These are phyloP conservation scores for Phytophthora cajani DNA, from an alignment of 352 stramenopile genomes.

Conservation along the genomic window DNA sequence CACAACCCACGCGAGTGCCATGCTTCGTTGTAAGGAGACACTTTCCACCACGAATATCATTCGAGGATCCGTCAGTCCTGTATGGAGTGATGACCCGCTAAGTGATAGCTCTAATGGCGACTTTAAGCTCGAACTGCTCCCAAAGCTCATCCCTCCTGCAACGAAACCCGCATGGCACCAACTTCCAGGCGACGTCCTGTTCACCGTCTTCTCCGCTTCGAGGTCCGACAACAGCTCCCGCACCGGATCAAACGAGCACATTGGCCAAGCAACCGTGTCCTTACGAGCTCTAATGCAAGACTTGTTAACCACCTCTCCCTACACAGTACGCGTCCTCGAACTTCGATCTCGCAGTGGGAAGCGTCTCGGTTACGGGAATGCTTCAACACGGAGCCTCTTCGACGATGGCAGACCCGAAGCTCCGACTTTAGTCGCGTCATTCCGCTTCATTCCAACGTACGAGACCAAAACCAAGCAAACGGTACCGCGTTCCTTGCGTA, in stretches of 20 bases:
- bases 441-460: conserved; percentile 55
- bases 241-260: conserved; percentile 46
- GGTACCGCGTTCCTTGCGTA: conserved; percentile 7
- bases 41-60: conserved; percentile 47
- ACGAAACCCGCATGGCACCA: conserved; percentile 51
- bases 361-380: conserved; percentile 24
- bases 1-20: conserved; percentile 37
- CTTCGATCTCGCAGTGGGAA: conserved; percentile 50
- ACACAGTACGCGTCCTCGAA: conserved; percentile 38
- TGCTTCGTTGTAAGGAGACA: conserved; percentile 72
- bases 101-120: conserved; percentile 15
- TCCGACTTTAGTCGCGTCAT: conserved; percentile 44
- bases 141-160: conserved; percentile 24
- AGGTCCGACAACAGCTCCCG: conserved; percentile 6
- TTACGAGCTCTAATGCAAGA: conserved; percentile 46
- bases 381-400: conserved; percentile 26
- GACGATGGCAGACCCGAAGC: conserved; percentile 14
- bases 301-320: conserved; percentile 32
- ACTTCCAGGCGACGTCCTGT: conserved; percentile 65
- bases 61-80: conserved; percentile 35
- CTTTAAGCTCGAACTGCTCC: conserved; percentile 62
- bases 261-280: conserved; percentile 60
- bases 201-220: conserved; percentile 58
- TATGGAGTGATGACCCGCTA: conserved; percentile 50
- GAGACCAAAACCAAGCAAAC: conserved; percentile 21